Evolutionary conservation across 2,329 filamentous ascomycete genomes (phyloP), one percentile per base, ranked within the genome.

Genomic region (Parasarocladium wereldwijsianum): DNA sequence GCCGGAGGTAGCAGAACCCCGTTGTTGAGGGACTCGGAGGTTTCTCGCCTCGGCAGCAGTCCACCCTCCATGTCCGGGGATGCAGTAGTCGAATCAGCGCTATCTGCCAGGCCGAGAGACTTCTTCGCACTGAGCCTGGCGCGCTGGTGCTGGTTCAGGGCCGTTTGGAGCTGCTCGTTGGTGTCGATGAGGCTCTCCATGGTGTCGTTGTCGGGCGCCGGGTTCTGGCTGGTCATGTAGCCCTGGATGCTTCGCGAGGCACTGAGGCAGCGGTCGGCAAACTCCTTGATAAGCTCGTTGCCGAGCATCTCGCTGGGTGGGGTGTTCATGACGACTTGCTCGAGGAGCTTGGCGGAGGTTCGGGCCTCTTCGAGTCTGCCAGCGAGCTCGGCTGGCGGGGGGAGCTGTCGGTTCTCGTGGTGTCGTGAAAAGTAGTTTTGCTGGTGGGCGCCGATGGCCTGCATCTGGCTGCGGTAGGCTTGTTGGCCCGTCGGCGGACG

Each of bases 181-280:
- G 84, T 90, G 52, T 94, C 85, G 45, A 98, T 93, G 37, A 98
- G 60, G 10, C 75, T 86, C 47, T 90, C 75, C 69, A 96, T 84
- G 1, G 87, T 96, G 41, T 93, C 79, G 44, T 93, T 87, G 51
- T 96, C 90, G 0, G 87, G 86, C 1, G 70, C 50, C 0, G 87
- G 86, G 47, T 83, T 70, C 33, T 79, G 75, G 26, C 76, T 71
- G 24, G 75, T 65, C 62, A 96, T 93, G 55, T 92, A 96, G 18
- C 65, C 64, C 45, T 94, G 85, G 42, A 96, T 74, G 46, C 79
- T 83, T 32, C 76, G 69, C 31, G 81, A 77, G 4, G 87, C 87
- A 32, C 73, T 70, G 38, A 77, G 73, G 47, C 87, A 96, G 15
- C 90, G 76, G 42, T 90, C 78, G 27, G 77, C 73, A 49, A 98